These are phyloP conservation scores for Neoboletus brunneissimus DNA, from an alignment of 768 basidiomycete species.

Conservation along the genomic window DNA sequence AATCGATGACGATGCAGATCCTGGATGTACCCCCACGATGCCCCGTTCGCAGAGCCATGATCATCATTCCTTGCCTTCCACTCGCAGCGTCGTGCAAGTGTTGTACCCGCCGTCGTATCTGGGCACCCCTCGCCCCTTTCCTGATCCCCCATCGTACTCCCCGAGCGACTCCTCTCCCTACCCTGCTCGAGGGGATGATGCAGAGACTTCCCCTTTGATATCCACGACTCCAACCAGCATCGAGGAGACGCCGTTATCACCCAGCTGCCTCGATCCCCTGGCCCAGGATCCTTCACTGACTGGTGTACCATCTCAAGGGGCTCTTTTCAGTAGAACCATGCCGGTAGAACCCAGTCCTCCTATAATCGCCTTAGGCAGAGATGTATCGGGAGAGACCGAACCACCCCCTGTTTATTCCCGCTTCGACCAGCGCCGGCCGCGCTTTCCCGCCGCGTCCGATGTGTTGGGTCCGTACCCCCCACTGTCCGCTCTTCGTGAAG, in stretches of 20 bases:
- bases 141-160: conserved; percentile 25
- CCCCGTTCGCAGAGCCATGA: background rate
- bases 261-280: conserved; percentile 3
- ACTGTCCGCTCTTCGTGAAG: conserved; percentile 8
- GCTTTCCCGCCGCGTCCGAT: conserved; percentile 17
- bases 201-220: background rate
- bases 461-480: conserved; percentile 30
- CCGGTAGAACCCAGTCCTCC: background rate
- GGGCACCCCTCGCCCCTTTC: conserved; percentile 1
- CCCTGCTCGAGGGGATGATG: background rate
- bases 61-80: conserved; percentile 14
- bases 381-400: conserved; percentile 7
- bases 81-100: conserved; percentile 23
- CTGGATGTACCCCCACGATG: background rate
- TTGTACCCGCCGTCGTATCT: conserved; percentile 27
- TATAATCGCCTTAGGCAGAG: background rate
- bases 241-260: background rate
- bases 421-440: conserved; percentile 23
- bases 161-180: background rate
- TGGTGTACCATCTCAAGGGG: conserved; percentile 14
- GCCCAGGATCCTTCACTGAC: conserved; percentile 12
- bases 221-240: background rate
- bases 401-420: conserved; percentile 28
- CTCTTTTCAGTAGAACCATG: background rate
- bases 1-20: background rate